Evolutionary conservation across 371 early-diverging fungal genomes (phyloP), one percentile per base, ranked within the genome.

Genomic region (Mortierella sp.): DNA sequence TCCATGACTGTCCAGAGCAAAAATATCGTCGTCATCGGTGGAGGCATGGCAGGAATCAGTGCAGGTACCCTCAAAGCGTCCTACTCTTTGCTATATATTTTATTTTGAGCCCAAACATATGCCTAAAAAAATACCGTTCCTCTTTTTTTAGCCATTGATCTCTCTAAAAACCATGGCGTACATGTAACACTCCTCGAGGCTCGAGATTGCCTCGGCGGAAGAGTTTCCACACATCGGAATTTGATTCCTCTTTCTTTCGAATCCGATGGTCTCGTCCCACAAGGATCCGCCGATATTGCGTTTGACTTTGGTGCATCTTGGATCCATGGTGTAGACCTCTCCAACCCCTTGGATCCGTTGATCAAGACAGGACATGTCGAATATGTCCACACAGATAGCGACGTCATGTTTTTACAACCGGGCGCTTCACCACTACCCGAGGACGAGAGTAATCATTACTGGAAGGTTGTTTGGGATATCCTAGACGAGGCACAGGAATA

Each of bases 291-390:
- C 0, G 18, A 32, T 32, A 49, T 79, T 30, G 61, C 70, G n/a
- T 72, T 75, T 32, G 81, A 80, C 52, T 66, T 80, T 26, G 81
- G 81, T 14, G 81, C 81, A n/a, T 80, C 81, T 3, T 80, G 81
- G 81, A 64, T 80, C 5, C 81, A 80, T 72, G 81, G 81, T 14
- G 75, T 72, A 14, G 72, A 80, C 26, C 64, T 62, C 10, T 45
- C 68, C 28, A 79, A 79, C 39, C 81, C 81, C 1, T 54, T 75
- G 37, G 22, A 49, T 32, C 47, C 62, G 1, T 37, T 75, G 10
- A 54, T 72, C 54, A 64, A 75, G 26, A 14, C 63, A 2, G 72
- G 72, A 0, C 69, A 52, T 14, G 39, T 71, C 22, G 69, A 75
- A 52, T 69, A 72, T 35, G 49, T 69, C 8, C 81, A 75, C 26